phyloP scores from a whole-genome alignment of 495 filamentous ascomycete genomes.

The Aspergillus nidulans region DNA sequence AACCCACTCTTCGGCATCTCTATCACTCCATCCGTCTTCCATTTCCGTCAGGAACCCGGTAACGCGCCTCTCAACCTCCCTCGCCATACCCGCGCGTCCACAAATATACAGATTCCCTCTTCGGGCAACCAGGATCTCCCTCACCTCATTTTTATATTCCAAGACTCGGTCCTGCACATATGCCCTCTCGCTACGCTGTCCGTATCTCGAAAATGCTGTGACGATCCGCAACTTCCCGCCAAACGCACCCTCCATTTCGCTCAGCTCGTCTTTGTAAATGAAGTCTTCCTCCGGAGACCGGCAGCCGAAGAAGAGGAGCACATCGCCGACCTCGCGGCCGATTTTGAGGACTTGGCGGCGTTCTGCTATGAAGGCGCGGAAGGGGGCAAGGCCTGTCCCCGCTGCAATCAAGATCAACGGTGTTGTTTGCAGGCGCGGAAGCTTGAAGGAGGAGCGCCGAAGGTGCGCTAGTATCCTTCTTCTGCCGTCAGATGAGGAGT shows the following conservation, averaged over 20 bases:
- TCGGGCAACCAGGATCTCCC: slow-evolving; percentile 29
- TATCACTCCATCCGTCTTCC: slow-evolving; percentile 30
- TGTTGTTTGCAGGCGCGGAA: slow-evolving; percentile 26
- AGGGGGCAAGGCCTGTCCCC: slow-evolving; percentile 46
- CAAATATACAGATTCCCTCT: slow-evolving; percentile 47
- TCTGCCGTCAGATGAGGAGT: slow-evolving; percentile 15
- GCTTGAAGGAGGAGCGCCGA: slow-evolving; percentile 45
- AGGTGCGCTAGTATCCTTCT: slow-evolving; percentile 37
- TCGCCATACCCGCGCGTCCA: slow-evolving; percentile 47
- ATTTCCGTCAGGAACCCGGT: slow-evolving; percentile 21
- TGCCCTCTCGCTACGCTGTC: slow-evolving; percentile 3
- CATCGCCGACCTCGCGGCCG: slow-evolving; percentile 34
- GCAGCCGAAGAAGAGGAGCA: slow-evolving; percentile 46
- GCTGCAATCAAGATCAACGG: slow-evolving; percentile 45
- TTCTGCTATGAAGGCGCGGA: slow-evolving; percentile 45
- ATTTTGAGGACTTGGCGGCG: slow-evolving; percentile 34
- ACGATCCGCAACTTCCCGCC: slow-evolving; percentile 27
- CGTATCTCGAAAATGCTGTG: slow-evolving; percentile 31
- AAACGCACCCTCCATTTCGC: slow-evolving; percentile 22
- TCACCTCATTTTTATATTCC: slow-evolving; percentile 31
- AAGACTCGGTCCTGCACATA: slow-evolving; percentile 43
- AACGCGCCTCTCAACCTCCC: slow-evolving; percentile 44
- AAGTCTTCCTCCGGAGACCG: slow-evolving; percentile 38
- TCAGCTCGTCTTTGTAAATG: slow-evolving; percentile 39
- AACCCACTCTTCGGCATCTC: slow-evolving; percentile 36